A percentile compares a stretch with the other conserved stretches of the same genome.
Conservation (phyloP, 2,329 filamentous ascomycete genomes). For the Diplodia intermedia region DNA sequence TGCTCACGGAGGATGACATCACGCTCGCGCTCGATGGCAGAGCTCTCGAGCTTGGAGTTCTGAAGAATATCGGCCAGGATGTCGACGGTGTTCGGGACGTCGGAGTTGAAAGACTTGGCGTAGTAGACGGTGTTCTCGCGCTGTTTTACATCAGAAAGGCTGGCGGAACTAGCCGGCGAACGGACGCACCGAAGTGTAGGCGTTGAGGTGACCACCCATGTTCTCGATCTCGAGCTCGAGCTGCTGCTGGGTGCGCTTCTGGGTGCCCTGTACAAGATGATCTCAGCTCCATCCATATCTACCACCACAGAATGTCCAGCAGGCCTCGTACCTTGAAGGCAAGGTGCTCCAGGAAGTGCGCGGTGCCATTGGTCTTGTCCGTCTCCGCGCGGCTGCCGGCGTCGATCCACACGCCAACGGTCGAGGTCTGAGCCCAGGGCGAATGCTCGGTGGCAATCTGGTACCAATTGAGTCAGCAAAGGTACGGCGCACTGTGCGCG, state of each 20-base stretch:
- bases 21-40: constrained; percentile 94
- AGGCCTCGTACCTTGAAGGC: constrained; percentile 85
- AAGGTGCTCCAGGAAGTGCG: constrained; percentile 99
- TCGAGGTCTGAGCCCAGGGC: constrained; percentile 97
- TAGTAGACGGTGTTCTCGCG: constrained; percentile 99
- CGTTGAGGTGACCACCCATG: constrained; percentile 99
- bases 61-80: constrained; percentile 99
- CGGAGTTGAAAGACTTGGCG: constrained; percentile 97
- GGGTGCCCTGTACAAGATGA: constrained; percentile 71
- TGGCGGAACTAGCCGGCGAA: background rate
- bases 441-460: constrained; percentile 98
- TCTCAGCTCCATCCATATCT: constrained; percentile 39
- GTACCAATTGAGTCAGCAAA: constrained; percentile 43
- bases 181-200: constrained; percentile 90
- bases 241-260: constrained; percentile 94
- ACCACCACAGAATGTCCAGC: constrained; percentile 18
- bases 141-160: constrained; percentile 46
- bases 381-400: constrained; percentile 98
- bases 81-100: constrained; percentile 94
- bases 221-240: constrained; percentile 99
- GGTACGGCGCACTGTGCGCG: constrained; percentile 34
- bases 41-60: constrained; percentile 95
- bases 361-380: constrained; percentile 97
- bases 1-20: constrained; percentile 98
- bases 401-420: constrained; percentile 99